Percentiles rank a stretch among this genome's conserved stretches.
These are phyloP conservation scores for Trichoderma citrinoviride DNA, from an alignment of 2,329 filamentous ascomycete genomes.

Conservation along the genomic window DNA sequence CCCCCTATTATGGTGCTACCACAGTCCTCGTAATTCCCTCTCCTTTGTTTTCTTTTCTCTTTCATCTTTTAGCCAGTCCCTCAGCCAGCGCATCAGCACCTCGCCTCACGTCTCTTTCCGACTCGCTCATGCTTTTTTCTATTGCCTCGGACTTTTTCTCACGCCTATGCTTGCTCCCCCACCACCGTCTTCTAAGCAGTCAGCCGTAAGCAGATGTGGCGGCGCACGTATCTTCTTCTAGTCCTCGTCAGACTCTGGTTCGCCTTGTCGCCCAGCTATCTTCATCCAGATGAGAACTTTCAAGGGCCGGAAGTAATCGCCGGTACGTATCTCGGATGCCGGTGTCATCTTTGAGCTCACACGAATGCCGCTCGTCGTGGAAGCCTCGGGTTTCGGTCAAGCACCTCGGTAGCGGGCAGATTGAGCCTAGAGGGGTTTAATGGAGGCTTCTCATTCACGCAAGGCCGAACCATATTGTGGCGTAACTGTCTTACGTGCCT, in stretches of 20 bases:
- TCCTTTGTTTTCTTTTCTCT: background rate
- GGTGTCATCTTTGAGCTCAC: background rate
- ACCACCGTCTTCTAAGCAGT: conserved; percentile 19
- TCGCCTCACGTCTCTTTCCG: background rate
- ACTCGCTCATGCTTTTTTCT: conserved; percentile 25
- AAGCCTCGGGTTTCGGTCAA: background rate
- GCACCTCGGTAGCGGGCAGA: background rate
- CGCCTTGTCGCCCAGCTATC: conserved; percentile 89
- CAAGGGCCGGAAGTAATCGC: conserved; percentile 97
- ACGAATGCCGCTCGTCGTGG: background rate
- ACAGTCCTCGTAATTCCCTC: conserved; percentile 10
- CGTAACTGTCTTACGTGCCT: background rate
- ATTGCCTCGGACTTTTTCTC: conserved; percentile 15
- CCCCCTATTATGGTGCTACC: conserved; percentile 16
- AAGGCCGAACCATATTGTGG: background rate
- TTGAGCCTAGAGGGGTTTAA: background rate
- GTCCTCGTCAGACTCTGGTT: conserved; percentile 89
- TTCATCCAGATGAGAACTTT: conserved; percentile 98
- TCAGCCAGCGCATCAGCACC: background rate
- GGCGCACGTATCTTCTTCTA: conserved; percentile 81
- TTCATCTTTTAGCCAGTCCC: conserved; percentile 7
- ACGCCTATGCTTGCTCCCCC: conserved; percentile 32
- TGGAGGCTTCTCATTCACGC: background rate
- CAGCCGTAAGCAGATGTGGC: conserved; percentile 67
- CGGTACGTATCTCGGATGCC: conserved; percentile 57